Conservation (phyloP, 257 asterid genomes). For the Gentiana straminea region DNA sequence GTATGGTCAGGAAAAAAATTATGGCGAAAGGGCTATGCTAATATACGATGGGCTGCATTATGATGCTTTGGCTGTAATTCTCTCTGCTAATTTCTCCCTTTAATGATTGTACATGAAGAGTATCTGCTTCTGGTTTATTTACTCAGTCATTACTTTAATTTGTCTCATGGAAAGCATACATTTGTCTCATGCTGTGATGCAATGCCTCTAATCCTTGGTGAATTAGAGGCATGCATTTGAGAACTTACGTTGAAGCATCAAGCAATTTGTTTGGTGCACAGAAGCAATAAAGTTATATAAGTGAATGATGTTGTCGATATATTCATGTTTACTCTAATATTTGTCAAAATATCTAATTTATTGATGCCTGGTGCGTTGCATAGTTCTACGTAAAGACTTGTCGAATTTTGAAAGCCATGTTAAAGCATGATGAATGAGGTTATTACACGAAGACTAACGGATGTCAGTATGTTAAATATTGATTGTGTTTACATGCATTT, state of each 20-base stretch:
- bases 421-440: too few species aligned
- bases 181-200: too few species aligned
- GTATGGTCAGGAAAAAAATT: constrained; percentile 82
- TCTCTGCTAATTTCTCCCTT: constrained; percentile 15
- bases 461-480: too few species aligned
- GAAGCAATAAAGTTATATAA: too few species aligned
- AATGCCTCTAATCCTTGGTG: too few species aligned
- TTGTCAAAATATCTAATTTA: background rate
- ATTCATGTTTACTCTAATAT: background rate
- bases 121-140: background rate
- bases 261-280: too few species aligned
- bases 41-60: constrained; percentile 95
- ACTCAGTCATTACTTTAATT: background rate
- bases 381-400: background rate
- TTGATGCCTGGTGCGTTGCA: background rate
- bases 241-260: too few species aligned
- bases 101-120: constrained; percentile 1
- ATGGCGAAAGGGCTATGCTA: constrained; percentile 83
- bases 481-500: background rate
- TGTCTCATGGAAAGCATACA: background rate
- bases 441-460: too few species aligned
- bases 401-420: too few species aligned
- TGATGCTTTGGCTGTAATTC: constrained; percentile 83
- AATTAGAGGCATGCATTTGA: too few species aligned
- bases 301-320: too few species aligned